Conservation (phyloP, 1,284 basidiomycete genomes). For the Cerioporus squamosus region DNA sequence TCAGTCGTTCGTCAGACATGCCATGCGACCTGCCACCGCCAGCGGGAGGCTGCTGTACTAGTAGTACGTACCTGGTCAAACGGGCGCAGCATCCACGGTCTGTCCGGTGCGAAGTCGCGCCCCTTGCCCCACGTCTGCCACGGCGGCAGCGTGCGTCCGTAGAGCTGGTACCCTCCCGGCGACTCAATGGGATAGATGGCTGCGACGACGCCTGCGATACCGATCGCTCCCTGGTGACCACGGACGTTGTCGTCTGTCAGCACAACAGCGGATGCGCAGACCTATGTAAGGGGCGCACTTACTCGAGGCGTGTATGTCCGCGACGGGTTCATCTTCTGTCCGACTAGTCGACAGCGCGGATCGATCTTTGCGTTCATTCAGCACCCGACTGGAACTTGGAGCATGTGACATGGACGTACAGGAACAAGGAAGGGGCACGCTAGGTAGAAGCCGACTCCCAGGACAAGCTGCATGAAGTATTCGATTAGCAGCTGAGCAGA, state of each 20-base stretch:
- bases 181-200: constrained; percentile 72
- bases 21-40: no score
- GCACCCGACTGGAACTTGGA: no score
- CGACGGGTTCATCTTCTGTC: constrained; percentile 71
- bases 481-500: no score
- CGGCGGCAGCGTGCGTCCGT: constrained; percentile 58
- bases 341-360: constrained; percentile 60
- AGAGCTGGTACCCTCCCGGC: constrained; percentile 70
- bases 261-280: neutral
- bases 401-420: constrained; percentile 36
- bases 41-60: no score
- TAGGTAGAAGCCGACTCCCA: constrained; percentile 66
- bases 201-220: constrained; percentile 62
- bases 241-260: neutral
- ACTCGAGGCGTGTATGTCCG: constrained; percentile 63
- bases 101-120: constrained; percentile 45
- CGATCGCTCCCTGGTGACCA: constrained; percentile 66
- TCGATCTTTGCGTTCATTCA: constrained; percentile 44
- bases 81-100: constrained; percentile 64
- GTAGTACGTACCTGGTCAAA: constrained; percentile 64
- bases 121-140: constrained; percentile 70
- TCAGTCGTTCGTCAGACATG: neutral
- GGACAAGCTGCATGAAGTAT: constrained; percentile 60
- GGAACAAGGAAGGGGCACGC: constrained; percentile 66
- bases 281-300: constrained; percentile 20